phyloP scores from a whole-genome alignment of 2,329 filamentous ascomycete genomes.

The Penicillium olsonii region DNA sequence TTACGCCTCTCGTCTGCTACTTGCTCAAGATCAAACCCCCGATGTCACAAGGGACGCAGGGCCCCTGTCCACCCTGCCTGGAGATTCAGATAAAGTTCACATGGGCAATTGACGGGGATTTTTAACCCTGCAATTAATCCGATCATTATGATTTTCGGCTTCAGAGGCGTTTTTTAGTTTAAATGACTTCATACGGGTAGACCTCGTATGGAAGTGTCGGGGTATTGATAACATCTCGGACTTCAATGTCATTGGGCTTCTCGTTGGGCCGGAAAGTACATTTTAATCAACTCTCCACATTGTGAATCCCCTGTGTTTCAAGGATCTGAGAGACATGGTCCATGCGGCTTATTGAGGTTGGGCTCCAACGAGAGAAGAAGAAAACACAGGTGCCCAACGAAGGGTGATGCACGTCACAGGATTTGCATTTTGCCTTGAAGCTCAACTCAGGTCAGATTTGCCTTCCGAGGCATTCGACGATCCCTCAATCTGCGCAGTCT shows the following conservation, averaged over 20 bases:
- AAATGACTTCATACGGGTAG: slow-evolving; percentile 2
- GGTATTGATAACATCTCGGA: slow-evolving; percentile 8
- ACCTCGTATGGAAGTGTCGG: background rate
- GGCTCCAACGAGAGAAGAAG: slow-evolving; percentile 15
- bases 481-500: slow-evolving; percentile 3
- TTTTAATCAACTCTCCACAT: background rate
- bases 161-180: slow-evolving; percentile 9
- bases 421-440: slow-evolving; percentile 14
- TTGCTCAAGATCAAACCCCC: slow-evolving; percentile 27
- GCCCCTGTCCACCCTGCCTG: slow-evolving; percentile 3
- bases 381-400: slow-evolving; percentile 6
- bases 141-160: slow-evolving; percentile 9
- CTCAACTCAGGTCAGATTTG: slow-evolving; percentile 15
- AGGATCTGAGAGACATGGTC: slow-evolving; percentile 12
- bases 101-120: background rate
- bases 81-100: slow-evolving; percentile 15
- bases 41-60: background rate
- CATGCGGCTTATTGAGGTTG: slow-evolving; percentile 25
- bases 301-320: background rate
- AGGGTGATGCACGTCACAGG: slow-evolving; percentile 13
- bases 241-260: slow-evolving; percentile 19
- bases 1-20: slow-evolving; percentile 29
- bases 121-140: slow-evolving; percentile 15
- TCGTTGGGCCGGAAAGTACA: slow-evolving; percentile 20
- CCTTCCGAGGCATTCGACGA: slow-evolving; percentile 7